Evolutionary conservation across 345 rosid species (phyloP), one percentile per base, ranked within the genome.

Genomic region (Tarenaya hassleriana): DNA sequence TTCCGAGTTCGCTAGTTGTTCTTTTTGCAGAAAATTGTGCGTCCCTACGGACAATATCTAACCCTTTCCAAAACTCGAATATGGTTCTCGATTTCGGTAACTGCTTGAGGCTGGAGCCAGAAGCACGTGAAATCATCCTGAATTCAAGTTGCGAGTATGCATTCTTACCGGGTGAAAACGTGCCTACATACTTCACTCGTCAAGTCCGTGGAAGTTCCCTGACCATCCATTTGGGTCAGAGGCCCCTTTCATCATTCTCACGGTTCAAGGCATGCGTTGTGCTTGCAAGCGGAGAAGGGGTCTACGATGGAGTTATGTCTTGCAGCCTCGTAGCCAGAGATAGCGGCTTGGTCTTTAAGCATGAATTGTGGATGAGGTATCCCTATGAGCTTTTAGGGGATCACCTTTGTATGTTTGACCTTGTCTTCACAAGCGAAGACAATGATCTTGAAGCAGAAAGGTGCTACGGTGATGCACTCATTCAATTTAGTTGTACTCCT

Each of bases 381-480:
- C n/a, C n/a, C 7, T 0, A 1, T 17, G 11, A 14, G 45, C 34
- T 52, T 21, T 10, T 1, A 20, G 46, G 7, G 19, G 24, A 20
- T 27, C 57, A 52, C 24, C 1, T 52, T 13, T 52, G 37, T 38
- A 21, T 52, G 15, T 34, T 52, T 7, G 39, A 38, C 34, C 39
- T 45, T 1, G 9, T 32, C 16, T 21, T 38, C 57, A 52, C 20
- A 13, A 9, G 37, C 0, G 46, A 38, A 20, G 57, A 38, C 37
- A 45, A 38, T 14, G 39, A 38, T 45, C 20, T 52, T 45, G 34
- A 43, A 13, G 20, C n/a, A n/a, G 24, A 14, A 52, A 20, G 1
- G 15, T 37, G 14, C 8, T 52, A 19, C 34, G 8, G 37, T 38
- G n/a, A n/a, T n/a, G n/a, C n/a, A n/a, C n/a, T n/a, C n/a, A n/a